phyloP scores from a whole-genome alignment of 2,329 filamentous ascomycete genomes.

The Diplodia intermedia region DNA sequence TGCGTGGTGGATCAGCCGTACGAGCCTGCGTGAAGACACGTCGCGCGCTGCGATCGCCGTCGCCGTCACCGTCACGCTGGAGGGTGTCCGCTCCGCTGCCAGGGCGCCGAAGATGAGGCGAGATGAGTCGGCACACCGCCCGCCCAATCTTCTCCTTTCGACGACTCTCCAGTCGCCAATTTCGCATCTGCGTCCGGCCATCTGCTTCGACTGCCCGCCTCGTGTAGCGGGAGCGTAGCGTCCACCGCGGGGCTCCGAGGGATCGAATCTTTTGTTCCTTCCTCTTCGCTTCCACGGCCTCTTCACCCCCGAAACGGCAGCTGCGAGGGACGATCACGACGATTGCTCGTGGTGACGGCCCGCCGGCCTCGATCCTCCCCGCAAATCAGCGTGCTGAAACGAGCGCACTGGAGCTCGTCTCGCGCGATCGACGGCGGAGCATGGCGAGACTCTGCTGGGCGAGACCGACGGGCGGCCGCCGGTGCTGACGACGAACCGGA shows the following conservation, averaged over 20 bases:
- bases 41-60: conserved; percentile 18
- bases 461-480: too few relatives aligned
- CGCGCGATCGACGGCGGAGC: conserved; percentile 4
- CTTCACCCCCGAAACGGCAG: conserved; percentile 7
- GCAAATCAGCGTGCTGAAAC: conserved; percentile 19
- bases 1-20: conserved; percentile 29
- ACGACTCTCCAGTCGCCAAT: neutral
- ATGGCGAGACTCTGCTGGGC: conserved; percentile 2
- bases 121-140: conserved; percentile 7
- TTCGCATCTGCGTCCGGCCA: too few relatives aligned
- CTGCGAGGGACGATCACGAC: conserved; percentile 13
- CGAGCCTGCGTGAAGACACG: conserved; percentile 22
- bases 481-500: neutral
- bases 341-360: conserved; percentile 21
- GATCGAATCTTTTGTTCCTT: too few relatives aligned
- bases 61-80: neutral
- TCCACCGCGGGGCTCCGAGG: too few relatives aligned
- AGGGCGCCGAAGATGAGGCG: conserved; percentile 24
- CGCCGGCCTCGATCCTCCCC: conserved; percentile 24
- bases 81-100: neutral
- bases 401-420: conserved; percentile 25
- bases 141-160: conserved; percentile 3
- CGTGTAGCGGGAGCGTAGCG: too few relatives aligned
- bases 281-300: neutral
- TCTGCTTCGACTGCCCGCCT: too few relatives aligned